Base-by-base conservation (phyloP, 2,329 filamentous ascomycete species). In the Drechslera avenae region DNA sequence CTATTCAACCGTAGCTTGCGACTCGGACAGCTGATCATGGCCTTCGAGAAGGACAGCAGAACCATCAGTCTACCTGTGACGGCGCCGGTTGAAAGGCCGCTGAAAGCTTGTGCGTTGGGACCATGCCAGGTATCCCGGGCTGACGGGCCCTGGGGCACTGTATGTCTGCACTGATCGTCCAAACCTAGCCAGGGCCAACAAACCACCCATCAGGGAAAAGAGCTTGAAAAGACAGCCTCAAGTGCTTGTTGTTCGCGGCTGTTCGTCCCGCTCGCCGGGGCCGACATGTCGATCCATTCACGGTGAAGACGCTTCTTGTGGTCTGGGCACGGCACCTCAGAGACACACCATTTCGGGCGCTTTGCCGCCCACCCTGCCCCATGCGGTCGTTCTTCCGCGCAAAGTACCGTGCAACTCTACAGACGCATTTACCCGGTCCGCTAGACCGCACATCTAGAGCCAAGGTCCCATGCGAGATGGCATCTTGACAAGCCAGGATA, bases 401-500 rank as follows among this genome's bases (percentile, higher is more conserved):
- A 55, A 40, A 59, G 54, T 50, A 50, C 52, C 58, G 62, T 55
- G 58, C 39, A 19, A 57, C 45, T 62, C 41, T 50, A 41, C 46
- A 42, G 30, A 47, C 34, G 54, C 36, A 67, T 62, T 68, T 70
- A 69, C 37, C 66, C 67, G 67, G 65, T 66, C 65, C 62, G 63
- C 49, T 61, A 44, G 58, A 57, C 64, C 63, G 60, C 54, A 51
- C 23, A 26, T 44, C 52, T 64, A 50, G 36, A 50, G 50, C 56
- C 56, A 60, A 57, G 57, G 49, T 42, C 39, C 50, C 56, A 39
- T 50, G 50, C 39, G 28, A 57, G 48, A 46, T 46, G 54, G 47
- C 46, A 52, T 33, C 50, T 36, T 32, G 21, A n/a, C 53, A 41
- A 48, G 26, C 48, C 33, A 40, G 43, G 48, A 61, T 54, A 49